Evolutionary conservation across 257 asterid genomes (phyloP).

Genomic region (Verbena officinalis): DNA sequence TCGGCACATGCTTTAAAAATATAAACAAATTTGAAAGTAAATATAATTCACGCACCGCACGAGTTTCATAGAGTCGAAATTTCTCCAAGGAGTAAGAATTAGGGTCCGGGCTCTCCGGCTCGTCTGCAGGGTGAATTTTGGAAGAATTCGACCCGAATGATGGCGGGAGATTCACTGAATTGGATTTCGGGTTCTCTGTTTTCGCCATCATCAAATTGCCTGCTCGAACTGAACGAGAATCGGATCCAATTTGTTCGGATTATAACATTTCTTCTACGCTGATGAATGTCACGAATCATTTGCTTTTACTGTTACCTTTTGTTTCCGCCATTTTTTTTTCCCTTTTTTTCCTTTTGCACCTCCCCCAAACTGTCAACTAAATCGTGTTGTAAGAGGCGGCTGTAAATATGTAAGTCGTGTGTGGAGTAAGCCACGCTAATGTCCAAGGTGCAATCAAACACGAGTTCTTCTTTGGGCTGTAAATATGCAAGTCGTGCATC

Average conservation of each 20-base stretch:
- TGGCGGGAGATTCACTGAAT: conserved; percentile 47
- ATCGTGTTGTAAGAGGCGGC: conserved; percentile 9
- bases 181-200: conserved; percentile 60
- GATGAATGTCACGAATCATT: neutral
- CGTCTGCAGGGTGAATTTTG: conserved; percentile 58
- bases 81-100: conserved; percentile 88
- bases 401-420: conserved; percentile 14
- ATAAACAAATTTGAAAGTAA: neutral
- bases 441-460: neutral
- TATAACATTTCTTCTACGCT: neutral
- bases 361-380: conserved; percentile 16
- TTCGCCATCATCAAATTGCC: conserved; percentile 52
- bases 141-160: conserved; percentile 45
- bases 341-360: conserved; percentile 13
- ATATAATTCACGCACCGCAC: conserved; percentile 54
- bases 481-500: no score
- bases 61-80: conserved; percentile 93
- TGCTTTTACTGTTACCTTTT: conserved; percentile 7
- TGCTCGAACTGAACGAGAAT: conserved; percentile 24
- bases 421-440: neutral
- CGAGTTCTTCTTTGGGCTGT: neutral
- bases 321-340: conserved; percentile 43
- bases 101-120: conserved; percentile 62
- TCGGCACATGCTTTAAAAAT: conserved; percentile 8
- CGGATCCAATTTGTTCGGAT: conserved; percentile 30